Evolutionary conservation across 345 rosid genomes (phyloP), one percentile per base, ranked within the genome.

Genomic region (Noccaea bulbosa): DNA sequence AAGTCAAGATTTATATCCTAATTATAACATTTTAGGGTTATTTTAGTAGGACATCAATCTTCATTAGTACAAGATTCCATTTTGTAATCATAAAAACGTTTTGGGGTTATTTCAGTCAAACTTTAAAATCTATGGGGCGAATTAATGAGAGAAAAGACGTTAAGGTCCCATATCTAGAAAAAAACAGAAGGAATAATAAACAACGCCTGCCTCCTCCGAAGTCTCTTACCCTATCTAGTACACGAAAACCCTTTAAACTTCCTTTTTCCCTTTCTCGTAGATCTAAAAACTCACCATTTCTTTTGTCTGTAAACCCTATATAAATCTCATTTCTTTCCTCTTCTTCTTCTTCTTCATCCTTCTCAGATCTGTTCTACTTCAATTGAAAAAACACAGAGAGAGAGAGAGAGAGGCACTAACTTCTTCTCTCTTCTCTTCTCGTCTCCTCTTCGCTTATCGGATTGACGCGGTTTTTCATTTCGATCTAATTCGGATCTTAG

Each of bases 171-270:
- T 20, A 63, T 6, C n/a, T 38, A 63, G 4, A 10, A 7, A 55
- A 65, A 47, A 54, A n/a, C n/a, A n/a, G n/a, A 3, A 17, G 56
- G 30, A 64, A 49, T 6, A 64, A 49, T 6, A 73, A 57, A 40
- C 1, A 67, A 35, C 73, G 78, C 35, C 78, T 67, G 78, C 35
- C 78, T 67, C 78, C 53, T 65, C 66, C 43, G 48, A 54, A 38
- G 22, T 33, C 15, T 8, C 58, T 44, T 60, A 67, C 73, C 73
- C 78, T 67, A 67, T 74, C 73, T 67, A 41, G 20, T 20, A 30
- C 49, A 43, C 61, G 57, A 73, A 27, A 74, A 22, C 56, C 73
- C 69, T 35, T 59, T 40, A 43, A 30, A 17, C 57, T 46, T 47
- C 15, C 24, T 49, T 70, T 27, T 52, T 40, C 10, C 3, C 7